Evolutionary conservation across 2,329 filamentous ascomycete genomes (phyloP), one percentile per base, ranked within the genome.

Genomic region (Fusarium sp.): DNA sequence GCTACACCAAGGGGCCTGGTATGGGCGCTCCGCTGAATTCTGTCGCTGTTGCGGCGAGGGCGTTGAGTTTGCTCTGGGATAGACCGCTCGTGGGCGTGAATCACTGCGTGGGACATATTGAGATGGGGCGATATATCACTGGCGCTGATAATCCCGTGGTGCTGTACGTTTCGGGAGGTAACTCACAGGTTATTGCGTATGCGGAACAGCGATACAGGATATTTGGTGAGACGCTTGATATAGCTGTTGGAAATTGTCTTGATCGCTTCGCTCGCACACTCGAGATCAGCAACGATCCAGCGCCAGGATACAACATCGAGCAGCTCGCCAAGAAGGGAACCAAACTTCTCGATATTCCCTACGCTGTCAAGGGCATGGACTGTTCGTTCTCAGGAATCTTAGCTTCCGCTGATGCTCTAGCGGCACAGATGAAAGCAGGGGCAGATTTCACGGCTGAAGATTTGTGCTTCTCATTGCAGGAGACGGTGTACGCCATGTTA

Each of bases 281-380:
- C 47, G 88, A 88, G 73, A 98, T 99, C 77, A 91, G 92, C 78
- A 99, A 99, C 79, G 95, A 99, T 79, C 96, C 96, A 0, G 96
- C 96, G 2, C 96, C 96, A 0, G 96, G 96, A 3, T 98, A 98
- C 81, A 99, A 99, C 78, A 98, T 99, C 73, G 96, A 99, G 83
- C 93, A 97, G 81, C 84, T 98, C 49, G 96, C 96, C 64, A 87
- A 86, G 72, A 91, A 92, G 79, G 89, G 90, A 55, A 88, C 88
- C 2, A 88, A 85, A 23, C 83, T 99, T 38, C 84, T 98, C 20
- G 95, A 98, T 71, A 84, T 99, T 28, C 96, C 96, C 3, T 99
- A 99, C 77, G 90, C 94, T 4, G 96, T 99, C 68, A 99, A 99
- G 81, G 96, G 96, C 52, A 99, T 99, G 96, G 96, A 99, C 79